These are phyloP conservation scores for Nigrospora sphaerica DNA, from an alignment of 2,329 filamentous ascomycete genomes.

Conservation along the genomic window DNA sequence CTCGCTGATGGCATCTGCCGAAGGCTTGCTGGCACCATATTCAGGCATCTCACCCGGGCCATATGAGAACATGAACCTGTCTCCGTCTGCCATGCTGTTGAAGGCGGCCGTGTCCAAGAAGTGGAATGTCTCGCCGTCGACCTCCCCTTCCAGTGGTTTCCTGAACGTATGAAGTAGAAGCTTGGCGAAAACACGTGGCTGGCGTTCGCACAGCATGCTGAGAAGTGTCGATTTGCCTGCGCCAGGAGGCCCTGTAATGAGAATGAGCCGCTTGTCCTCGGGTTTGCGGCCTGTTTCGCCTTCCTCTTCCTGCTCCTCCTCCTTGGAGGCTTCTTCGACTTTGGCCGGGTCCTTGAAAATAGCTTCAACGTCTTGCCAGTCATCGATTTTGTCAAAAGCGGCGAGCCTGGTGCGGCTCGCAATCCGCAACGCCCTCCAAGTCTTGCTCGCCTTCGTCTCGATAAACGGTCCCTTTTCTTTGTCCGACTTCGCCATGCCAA, in stretches of 20 bases:
- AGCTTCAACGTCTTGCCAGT: constrained; percentile 61
- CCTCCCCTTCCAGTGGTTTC: constrained; percentile 39
- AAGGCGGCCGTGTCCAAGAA: constrained; percentile 51
- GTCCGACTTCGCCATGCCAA: constrained; percentile 69
- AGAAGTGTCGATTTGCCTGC: constrained; percentile 58
- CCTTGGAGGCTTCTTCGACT: constrained; percentile 14
- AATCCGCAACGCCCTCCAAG: constrained; percentile 81
- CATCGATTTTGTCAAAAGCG: constrained; percentile 81
- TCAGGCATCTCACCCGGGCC: constrained; percentile 38
- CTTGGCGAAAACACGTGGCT: constrained; percentile 57
- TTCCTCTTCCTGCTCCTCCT: constrained; percentile 25
- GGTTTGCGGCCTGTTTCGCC: constrained; percentile 27
- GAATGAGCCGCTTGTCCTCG: constrained; percentile 46
- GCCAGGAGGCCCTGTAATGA: constrained; percentile 60
- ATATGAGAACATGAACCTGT: constrained; percentile 49
- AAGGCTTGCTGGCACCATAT: constrained; percentile 50
- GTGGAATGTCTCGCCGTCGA: constrained; percentile 43
- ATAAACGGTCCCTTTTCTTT: constrained; percentile 47
- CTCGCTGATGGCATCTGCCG: constrained; percentile 43
- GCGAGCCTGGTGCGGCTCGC: constrained; percentile 67
- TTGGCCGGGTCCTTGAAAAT: constrained; percentile 46
- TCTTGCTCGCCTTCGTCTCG: constrained; percentile 77
- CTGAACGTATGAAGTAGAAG: constrained; percentile 51
- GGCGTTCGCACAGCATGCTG: constrained; percentile 54
- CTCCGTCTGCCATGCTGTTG: constrained; percentile 50